These are phyloP conservation scores for Leptographium lundbergii DNA, from an alignment of 2,329 filamentous ascomycete genomes.

Conservation along the genomic window DNA sequence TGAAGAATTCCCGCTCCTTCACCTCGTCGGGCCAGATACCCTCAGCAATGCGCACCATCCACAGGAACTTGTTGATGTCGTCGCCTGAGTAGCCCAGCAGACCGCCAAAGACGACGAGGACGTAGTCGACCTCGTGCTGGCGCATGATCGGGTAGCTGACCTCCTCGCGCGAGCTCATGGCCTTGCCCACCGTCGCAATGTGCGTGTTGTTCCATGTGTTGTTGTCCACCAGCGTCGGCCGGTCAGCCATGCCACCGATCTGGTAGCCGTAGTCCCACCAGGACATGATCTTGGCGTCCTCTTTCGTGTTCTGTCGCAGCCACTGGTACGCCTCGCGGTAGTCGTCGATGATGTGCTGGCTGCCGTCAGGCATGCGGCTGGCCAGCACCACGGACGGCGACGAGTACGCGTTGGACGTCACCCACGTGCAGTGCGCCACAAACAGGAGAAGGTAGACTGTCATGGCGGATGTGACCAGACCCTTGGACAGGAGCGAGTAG, in stretches of 20 bases:
- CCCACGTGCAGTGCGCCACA: conserved; percentile 97
- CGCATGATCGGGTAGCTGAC: conserved; percentile 98
- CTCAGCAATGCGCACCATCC: conserved; percentile 99
- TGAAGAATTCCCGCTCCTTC: conserved; percentile 95
- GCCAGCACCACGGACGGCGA: conserved; percentile 95
- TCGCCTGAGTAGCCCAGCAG: conserved; percentile 95
- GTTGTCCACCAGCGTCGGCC: conserved; percentile 95
- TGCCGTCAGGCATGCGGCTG: conserved; percentile 83
- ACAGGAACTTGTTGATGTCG: conserved; percentile 99
- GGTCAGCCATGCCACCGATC: conserved; percentile 97
- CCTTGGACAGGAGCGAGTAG: conserved; percentile 69
- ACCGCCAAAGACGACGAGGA: conserved; percentile 93
- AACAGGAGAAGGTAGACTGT: conserved; percentile 80
- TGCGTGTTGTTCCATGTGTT: conserved; percentile 99
- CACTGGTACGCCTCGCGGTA: conserved; percentile 99
- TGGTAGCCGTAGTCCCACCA: conserved; percentile 99
- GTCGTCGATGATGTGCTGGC: conserved; percentile 97
- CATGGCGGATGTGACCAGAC: conserved; percentile 58
- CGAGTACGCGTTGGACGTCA: conserved; percentile 97
- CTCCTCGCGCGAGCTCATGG: conserved; percentile 94
- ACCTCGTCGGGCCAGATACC: conserved; percentile 99
- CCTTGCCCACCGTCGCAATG: conserved; percentile 97
- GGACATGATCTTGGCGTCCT: conserved; percentile 97
- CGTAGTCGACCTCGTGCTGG: conserved; percentile 96
- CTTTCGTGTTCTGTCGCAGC: conserved; percentile 91